Percentiles rank a stretch among this genome's conserved stretches.
phyloP scores from a whole-genome alignment of 371 early-diverging fungal species.

The Syncephalastrum racemosum region DNA sequence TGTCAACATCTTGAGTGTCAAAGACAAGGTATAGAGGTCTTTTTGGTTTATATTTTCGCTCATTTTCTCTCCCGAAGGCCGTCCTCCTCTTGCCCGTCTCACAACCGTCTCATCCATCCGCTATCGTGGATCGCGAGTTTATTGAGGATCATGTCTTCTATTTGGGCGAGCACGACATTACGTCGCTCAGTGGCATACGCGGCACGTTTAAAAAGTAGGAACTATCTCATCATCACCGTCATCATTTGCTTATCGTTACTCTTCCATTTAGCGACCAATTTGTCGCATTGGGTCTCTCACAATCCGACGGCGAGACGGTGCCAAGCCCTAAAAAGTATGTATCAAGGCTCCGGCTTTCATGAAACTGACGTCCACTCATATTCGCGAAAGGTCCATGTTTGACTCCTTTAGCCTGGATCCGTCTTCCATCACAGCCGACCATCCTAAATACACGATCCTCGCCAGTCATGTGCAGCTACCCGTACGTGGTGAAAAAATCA shows the following conservation, averaged over 20 bases:
- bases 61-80: conserved; percentile 20
- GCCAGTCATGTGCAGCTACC: conserved; percentile 49
- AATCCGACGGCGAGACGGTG: conserved; percentile 25
- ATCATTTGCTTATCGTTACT: not conserved
- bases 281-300: conserved; percentile 30
- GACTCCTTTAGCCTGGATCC: conserved; percentile 62
- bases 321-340: conserved; percentile 24
- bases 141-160: conserved; percentile 49
- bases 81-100: conserved; percentile 44
- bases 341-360: not conserved
- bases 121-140: conserved; percentile 47
- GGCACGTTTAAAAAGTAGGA: conserved; percentile 45
- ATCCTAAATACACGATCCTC: conserved; percentile 42
- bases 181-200: conserved; percentile 43
- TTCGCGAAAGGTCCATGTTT: conserved; percentile 24
- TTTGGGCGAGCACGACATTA: conserved; percentile 17
- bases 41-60: not conserved
- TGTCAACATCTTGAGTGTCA: conserved; percentile 23
- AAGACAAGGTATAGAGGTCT: conserved; percentile 27
- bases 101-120: conserved; percentile 43
- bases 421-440: conserved; percentile 69
- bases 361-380: not conserved
- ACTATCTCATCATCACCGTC: not conserved
- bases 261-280: conserved; percentile 26
- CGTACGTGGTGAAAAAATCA: conserved; percentile 21